These are phyloP conservation scores for Debaryomyces tyrocola DNA, from an alignment of 805 yeast genomes.

Conservation along the genomic window DNA sequence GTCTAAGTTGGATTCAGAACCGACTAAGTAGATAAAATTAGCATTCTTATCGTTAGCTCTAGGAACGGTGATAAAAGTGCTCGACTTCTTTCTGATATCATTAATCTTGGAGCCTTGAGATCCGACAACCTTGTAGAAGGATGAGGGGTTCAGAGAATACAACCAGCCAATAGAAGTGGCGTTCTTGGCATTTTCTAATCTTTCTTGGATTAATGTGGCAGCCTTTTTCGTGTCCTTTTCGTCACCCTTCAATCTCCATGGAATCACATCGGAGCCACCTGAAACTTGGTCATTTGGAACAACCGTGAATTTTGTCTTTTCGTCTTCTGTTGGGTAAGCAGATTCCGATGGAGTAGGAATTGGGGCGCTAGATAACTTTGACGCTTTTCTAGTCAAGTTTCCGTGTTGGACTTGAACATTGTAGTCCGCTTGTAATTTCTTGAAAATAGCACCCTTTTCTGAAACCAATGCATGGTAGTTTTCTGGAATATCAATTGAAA, in stretches of 20 bases:
- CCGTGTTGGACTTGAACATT: conserved; percentile 64
- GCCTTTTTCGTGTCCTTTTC: conserved; percentile 53
- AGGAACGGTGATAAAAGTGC: conserved; percentile 64
- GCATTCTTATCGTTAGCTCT: conserved; percentile 51
- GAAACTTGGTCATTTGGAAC: conserved; percentile 18
- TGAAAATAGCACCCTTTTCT: conserved; percentile 65
- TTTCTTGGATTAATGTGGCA: conserved; percentile 47
- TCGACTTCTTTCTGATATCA: conserved; percentile 57
- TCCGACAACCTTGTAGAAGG: conserved; percentile 69
- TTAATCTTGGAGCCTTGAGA: conserved; percentile 71
- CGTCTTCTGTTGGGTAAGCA: conserved; percentile 42
- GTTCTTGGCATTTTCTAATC: conserved; percentile 46
- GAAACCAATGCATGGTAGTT: conserved; percentile 58
- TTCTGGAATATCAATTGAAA: conserved; percentile 57
- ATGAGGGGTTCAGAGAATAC: conserved; percentile 52
- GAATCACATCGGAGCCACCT: conserved; percentile 31
- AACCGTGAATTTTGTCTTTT: conserved; percentile 46
- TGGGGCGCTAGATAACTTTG: conserved; percentile 44
- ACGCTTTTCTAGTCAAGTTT: conserved; percentile 47
- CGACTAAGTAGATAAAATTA: conserved; percentile 59
- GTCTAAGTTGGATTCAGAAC: conserved; percentile 53
- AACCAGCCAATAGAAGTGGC: conserved; percentile 60
- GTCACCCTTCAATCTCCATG: conserved; percentile 68
- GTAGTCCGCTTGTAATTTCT: conserved; percentile 51
- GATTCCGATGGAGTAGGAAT: conserved; percentile 49